Evolutionary conservation across 1,139 yeast species (phyloP).

Genomic region (Komagataea norvegica): DNA sequence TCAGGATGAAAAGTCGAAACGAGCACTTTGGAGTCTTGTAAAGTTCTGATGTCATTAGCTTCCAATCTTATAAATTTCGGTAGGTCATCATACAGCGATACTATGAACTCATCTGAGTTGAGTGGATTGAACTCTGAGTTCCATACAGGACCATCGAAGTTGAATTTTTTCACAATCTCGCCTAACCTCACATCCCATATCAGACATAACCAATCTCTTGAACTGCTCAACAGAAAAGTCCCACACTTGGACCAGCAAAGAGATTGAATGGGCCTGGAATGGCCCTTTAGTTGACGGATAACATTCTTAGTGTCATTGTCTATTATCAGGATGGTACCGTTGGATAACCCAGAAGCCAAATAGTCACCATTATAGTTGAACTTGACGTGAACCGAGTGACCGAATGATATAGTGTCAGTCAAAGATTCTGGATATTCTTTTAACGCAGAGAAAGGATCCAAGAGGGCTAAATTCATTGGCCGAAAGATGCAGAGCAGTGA

Average conservation of each 20-base stretch:
- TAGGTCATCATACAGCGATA: slow-evolving; percentile 52
- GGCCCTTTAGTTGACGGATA: slow-evolving; percentile 53
- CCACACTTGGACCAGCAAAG: slow-evolving; percentile 77
- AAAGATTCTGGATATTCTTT: slow-evolving; percentile 89
- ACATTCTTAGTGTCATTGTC: slow-evolving; percentile 62
- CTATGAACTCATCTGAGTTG: slow-evolving; percentile 42
- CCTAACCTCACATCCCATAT: slow-evolving; percentile 69
- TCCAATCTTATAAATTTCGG: slow-evolving; percentile 29
- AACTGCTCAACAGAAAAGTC: slow-evolving; percentile 62
- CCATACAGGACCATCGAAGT: slow-evolving; percentile 72
- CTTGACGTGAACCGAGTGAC: slow-evolving; percentile 71
- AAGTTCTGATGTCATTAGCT: slow-evolving; percentile 20
- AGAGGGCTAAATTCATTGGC: slow-evolving; percentile 75
- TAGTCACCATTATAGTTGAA: slow-evolving; percentile 81
- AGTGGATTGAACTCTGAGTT: slow-evolving; percentile 58
- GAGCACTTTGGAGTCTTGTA: slow-evolving; percentile 29
- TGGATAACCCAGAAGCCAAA: slow-evolving; percentile 77
- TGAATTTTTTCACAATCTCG: slow-evolving; percentile 39
- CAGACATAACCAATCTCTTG: slow-evolving; percentile 80
- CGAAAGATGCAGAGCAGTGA: neutral
- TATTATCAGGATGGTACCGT: slow-evolving; percentile 74
- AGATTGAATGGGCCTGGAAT: slow-evolving; percentile 71
- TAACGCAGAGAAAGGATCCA: slow-evolving; percentile 89
- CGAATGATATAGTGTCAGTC: slow-evolving; percentile 58
- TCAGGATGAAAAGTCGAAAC: slow-evolving; percentile 30